Evolutionary conservation across 176 grass and related monocot species (phyloP).

Genomic region (Cenchrus americanus): DNA sequence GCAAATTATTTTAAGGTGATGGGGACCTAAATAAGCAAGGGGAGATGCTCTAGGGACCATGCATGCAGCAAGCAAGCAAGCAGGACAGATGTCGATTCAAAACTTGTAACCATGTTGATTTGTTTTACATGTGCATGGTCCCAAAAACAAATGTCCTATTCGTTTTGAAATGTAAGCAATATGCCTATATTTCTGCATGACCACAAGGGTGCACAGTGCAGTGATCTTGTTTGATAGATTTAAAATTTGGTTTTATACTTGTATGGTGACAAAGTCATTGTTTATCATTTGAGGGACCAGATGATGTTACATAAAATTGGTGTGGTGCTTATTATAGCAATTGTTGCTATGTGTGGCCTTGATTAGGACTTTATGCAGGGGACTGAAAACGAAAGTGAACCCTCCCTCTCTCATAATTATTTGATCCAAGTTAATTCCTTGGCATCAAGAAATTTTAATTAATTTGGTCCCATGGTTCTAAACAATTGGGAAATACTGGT

Average conservation of each 20-base stretch:
- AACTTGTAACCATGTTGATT: conserved; percentile 4
- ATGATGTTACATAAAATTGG: background rate
- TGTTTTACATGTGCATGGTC: conserved; percentile 22
- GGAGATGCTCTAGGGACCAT: background rate
- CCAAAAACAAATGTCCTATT: conserved; percentile 19
- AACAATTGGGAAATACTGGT: background rate
- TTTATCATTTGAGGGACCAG: background rate
- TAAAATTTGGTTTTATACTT: background rate
- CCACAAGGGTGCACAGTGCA: background rate
- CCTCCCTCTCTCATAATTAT: no score
- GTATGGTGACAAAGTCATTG: background rate
- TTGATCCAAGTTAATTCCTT: no score
- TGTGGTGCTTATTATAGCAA: background rate
- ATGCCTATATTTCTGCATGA: background rate
- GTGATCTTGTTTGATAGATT: background rate
- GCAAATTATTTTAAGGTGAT: background rate
- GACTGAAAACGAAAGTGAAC: background rate
- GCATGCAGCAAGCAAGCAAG: background rate
- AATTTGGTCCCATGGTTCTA: background rate
- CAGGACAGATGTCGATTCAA: conserved; percentile 1
- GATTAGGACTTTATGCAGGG: background rate
- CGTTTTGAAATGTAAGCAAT: background rate
- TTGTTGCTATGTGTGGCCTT: background rate
- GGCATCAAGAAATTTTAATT: background rate
- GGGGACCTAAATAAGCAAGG: background rate